Percentiles rank a stretch among this genome's conserved stretches.
Evolutionary conservation across 2,329 filamentous ascomycete species (phyloP).

Genomic region (Ceratocystis diversiconidia): DNA sequence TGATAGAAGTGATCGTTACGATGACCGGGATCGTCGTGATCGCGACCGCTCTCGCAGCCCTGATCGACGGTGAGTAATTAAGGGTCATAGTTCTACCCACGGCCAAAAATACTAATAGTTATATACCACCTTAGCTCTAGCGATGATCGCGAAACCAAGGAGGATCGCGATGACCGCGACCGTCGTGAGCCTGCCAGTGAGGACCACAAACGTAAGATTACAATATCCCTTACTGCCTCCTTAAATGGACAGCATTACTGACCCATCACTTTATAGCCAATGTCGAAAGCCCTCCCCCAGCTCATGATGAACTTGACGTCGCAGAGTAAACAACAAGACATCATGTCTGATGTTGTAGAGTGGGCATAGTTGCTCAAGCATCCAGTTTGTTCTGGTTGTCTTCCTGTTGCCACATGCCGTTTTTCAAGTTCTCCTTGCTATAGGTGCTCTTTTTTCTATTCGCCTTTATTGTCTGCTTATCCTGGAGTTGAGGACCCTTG

Average conservation of each 20-base stretch:
- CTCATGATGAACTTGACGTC: constrained; percentile 89
- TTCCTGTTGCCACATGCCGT: not conserved
- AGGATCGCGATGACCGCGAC: constrained; percentile 58
- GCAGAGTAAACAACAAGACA: constrained; percentile 47
- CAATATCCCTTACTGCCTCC: constrained; percentile 10
- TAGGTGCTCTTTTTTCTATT: not conserved
- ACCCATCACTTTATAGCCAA: not conserved
- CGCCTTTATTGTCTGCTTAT: constrained; percentile 10
- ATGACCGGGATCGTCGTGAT: constrained; percentile 60
- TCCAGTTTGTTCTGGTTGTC: not conserved
- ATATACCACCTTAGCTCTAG: constrained; percentile 24
- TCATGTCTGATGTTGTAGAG: too few species aligned
- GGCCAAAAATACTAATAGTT: not conserved
- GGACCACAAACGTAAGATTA: constrained; percentile 65
- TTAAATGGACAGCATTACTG: not conserved
- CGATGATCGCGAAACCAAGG: constrained; percentile 40
- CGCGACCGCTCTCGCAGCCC: constrained; percentile 62
- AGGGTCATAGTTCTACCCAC: not conserved
- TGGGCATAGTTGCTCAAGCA: not conserved
- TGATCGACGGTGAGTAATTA: constrained; percentile 38
- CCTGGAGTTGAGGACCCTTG: constrained; percentile 12
- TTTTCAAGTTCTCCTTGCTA: not conserved
- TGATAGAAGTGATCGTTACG: constrained; percentile 58
- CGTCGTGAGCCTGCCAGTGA: constrained; percentile 74
- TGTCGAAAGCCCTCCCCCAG: constrained; percentile 63